Conservation (phyloP, 176 grass and related monocot genomes). For the Aegilops longissima region DNA sequence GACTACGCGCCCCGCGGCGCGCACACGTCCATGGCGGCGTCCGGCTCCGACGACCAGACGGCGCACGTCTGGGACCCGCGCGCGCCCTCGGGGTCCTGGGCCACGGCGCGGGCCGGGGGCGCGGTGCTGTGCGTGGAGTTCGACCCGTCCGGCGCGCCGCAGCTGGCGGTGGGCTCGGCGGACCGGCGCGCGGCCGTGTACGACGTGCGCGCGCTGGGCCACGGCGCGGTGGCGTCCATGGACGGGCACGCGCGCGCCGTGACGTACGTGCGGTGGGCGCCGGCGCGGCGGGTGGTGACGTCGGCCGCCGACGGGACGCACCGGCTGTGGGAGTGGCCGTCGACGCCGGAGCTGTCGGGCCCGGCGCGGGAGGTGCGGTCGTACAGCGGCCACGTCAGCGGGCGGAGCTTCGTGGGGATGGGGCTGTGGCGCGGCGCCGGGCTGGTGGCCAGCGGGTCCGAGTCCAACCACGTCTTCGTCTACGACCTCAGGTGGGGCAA, state of each 20-base stretch:
- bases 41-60: constrained; percentile 82
- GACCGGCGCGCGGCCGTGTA: constrained; percentile 73
- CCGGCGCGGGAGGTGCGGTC: constrained; percentile 49
- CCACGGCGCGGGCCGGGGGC: constrained; percentile 40
- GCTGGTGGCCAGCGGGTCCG: constrained; percentile 76
- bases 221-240: constrained; percentile 53
- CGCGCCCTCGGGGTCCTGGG: constrained; percentile 19
- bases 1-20: constrained; percentile 57
- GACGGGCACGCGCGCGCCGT: constrained; percentile 66
- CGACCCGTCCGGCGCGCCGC: constrained; percentile 57
- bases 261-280: constrained; percentile 77
- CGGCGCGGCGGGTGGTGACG: constrained; percentile 52
- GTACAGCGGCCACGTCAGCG: constrained; percentile 79
- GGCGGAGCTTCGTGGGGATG: constrained; percentile 88
- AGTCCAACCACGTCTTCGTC: constrained; percentile 89
- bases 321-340: constrained; percentile 65
- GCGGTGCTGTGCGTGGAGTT: constrained; percentile 79
- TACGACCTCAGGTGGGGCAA: constrained; percentile 85
- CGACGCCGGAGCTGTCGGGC: neutral
- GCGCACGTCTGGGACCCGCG: constrained; percentile 77
- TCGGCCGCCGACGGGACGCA: constrained; percentile 76
- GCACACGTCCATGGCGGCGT: constrained; percentile 50
- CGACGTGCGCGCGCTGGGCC: constrained; percentile 65
- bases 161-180: constrained; percentile 66
- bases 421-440: constrained; percentile 63